These are phyloP conservation scores for Penicillium waksmanii DNA, from an alignment of 495 filamentous ascomycete species.

Conservation along the genomic window DNA sequence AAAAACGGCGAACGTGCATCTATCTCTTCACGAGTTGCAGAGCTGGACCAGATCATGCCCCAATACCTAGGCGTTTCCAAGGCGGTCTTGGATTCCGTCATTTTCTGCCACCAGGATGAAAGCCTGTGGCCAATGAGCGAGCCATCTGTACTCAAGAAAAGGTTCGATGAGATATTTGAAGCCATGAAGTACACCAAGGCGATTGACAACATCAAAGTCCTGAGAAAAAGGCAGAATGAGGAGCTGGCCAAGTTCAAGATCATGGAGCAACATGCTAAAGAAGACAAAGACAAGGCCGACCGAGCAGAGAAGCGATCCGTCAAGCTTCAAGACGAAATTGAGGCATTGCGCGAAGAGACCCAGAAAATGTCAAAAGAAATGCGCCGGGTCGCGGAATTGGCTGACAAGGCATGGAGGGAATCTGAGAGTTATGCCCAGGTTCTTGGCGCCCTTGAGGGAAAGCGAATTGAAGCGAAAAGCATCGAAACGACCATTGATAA, in stretches of 20 bases:
- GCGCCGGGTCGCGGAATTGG: slow-evolving; percentile 55
- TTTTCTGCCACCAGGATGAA: slow-evolving; percentile 98
- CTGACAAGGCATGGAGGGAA: slow-evolving; percentile 62
- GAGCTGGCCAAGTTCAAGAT: slow-evolving; percentile 71
- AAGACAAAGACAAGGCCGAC: slow-evolving; percentile 86
- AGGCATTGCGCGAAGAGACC: slow-evolving; percentile 61
- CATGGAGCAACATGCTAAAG: slow-evolving; percentile 74
- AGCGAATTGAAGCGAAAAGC: slow-evolving; percentile 69
- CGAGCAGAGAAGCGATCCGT: slow-evolving; percentile 63
- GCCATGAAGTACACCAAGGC: slow-evolving; percentile 95
- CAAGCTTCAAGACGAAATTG: slow-evolving; percentile 74
- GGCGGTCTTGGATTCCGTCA: slow-evolving; percentile 88
- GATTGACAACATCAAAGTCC: slow-evolving; percentile 86
- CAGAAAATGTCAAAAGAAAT: slow-evolving; percentile 60
- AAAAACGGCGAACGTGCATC: slow-evolving; percentile 78
- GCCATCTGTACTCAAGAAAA: slow-evolving; percentile 80
- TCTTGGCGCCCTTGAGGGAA: slow-evolving; percentile 72
- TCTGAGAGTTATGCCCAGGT: slow-evolving; percentile 63
- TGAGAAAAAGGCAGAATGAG: slow-evolving; percentile 81
- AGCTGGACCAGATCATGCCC: slow-evolving; percentile 82
- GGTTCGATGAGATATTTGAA: slow-evolving; percentile 97
- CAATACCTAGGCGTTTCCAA: slow-evolving; percentile 88
- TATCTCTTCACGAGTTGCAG: slow-evolving; percentile 75
- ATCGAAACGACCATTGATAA: slow-evolving; percentile 68
- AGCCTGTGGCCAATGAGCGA: slow-evolving; percentile 98